Evolutionary conservation across 2,329 filamentous ascomycete genomes (phyloP).

Genomic region (Colletotrichum caudatum): DNA sequence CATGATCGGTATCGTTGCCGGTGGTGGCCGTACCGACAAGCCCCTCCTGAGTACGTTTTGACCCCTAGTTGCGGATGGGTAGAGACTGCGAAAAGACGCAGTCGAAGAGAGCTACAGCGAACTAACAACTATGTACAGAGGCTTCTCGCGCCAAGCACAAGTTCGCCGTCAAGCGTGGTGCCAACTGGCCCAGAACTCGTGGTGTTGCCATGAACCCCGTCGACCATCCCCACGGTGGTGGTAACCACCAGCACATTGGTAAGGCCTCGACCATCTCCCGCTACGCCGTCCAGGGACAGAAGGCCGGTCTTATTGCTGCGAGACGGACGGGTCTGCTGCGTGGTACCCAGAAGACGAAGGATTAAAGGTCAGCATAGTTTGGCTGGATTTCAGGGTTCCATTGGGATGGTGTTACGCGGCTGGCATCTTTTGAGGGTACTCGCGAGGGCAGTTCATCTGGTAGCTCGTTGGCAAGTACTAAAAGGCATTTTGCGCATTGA

Average conservation of each 20-base stretch:
- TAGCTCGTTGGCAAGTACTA: conserved; percentile 63
- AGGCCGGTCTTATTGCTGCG: conserved; percentile 99
- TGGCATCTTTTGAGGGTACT: conserved; percentile 70
- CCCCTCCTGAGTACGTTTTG: conserved; percentile 85
- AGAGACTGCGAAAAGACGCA: not conserved
- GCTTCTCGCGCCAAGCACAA: conserved; percentile 99
- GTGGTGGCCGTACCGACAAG: conserved; percentile 99
- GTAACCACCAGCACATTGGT: conserved; percentile 99
- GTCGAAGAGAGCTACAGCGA: conserved; percentile 31
- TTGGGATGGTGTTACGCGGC: conserved; percentile 76
- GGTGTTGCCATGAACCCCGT: conserved; percentile 99
- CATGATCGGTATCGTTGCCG: conserved; percentile 99
- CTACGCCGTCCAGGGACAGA: conserved; percentile 98
- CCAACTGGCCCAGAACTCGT: conserved; percentile 99
- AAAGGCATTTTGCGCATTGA: conserved; percentile 62
- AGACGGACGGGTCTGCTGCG: conserved; percentile 99
- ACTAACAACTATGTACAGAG: conserved; percentile 73
- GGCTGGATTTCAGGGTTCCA: conserved; percentile 64
- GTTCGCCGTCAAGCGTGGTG: conserved; percentile 95
- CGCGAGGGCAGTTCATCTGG: conserved; percentile 60
- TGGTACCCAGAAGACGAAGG: conserved; percentile 99
- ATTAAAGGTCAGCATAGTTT: conserved; percentile 68
- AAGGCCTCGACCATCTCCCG: conserved; percentile 99
- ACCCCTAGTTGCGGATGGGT: not conserved
- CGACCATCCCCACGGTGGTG: conserved; percentile 97